Evolutionary conservation across 257 asterid species (phyloP).

Genomic region (Przewalskia tangutica): DNA sequence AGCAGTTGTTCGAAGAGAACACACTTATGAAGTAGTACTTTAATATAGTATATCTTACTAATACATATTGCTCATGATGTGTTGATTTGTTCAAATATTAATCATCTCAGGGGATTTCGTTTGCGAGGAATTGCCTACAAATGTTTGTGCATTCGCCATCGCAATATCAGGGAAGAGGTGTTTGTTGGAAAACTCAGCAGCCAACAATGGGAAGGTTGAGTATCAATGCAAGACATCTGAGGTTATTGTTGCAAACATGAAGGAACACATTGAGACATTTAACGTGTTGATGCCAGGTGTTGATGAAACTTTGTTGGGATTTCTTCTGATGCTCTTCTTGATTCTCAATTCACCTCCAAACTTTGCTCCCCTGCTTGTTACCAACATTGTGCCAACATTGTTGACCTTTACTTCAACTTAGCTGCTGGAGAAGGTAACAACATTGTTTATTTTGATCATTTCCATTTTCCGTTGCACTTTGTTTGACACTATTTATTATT

Average conservation of each 20-base stretch:
- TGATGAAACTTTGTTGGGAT: constrained; percentile 49
- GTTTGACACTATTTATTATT: no score
- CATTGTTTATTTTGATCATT: not conserved
- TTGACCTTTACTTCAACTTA: no score
- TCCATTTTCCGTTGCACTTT: no score
- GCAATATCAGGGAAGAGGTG: constrained; percentile 63
- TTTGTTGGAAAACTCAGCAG: constrained; percentile 40
- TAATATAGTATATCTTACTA: no score
- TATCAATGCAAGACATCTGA: constrained; percentile 59
- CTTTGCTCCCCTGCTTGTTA: constrained; percentile 64
- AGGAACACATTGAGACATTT: constrained; percentile 51
- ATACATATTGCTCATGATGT: no score
- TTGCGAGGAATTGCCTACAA: constrained; percentile 44
- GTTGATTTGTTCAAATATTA: no score
- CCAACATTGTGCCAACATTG: not conserved
- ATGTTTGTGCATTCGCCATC: constrained; percentile 44
- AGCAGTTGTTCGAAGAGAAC: no score
- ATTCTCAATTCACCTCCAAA: constrained; percentile 29
- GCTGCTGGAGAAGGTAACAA: no score
- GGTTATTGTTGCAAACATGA: constrained; percentile 32
- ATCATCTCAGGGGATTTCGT: constrained; percentile 29
- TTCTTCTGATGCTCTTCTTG: constrained; percentile 57
- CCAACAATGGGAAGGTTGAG: constrained; percentile 11
- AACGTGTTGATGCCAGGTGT: constrained; percentile 49
- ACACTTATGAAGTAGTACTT: no score